Evolutionary conservation across 2,329 filamentous ascomycete genomes (phyloP).

Genomic region (Leptoxyphium fumago): DNA sequence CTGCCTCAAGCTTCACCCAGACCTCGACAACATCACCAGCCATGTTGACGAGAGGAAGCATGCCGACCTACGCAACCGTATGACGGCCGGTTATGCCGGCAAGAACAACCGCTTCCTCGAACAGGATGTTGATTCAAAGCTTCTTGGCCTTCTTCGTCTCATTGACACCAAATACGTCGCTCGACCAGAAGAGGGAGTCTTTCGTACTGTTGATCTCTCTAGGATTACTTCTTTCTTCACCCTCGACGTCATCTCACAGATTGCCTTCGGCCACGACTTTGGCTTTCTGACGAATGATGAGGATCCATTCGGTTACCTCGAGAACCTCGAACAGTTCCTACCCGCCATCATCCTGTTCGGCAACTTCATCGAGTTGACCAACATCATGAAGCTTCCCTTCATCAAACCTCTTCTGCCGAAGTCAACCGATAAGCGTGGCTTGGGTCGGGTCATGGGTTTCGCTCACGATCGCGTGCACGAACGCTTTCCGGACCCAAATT

Average conservation of each 20-base stretch:
- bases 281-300: conserved; percentile 34
- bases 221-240: conserved; percentile 25
- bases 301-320: conserved; percentile 36
- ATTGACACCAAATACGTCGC: conserved; percentile 21
- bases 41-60: conserved; percentile 24
- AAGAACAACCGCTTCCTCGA: conserved; percentile 25
- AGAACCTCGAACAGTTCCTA: conserved; percentile 28
- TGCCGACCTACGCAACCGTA: conserved; percentile 21
- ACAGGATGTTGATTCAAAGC: conserved; percentile 21
- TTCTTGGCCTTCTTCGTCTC: conserved; percentile 20
- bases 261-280: conserved; percentile 31
- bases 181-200: conserved; percentile 14
- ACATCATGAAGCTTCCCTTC: conserved; percentile 26
- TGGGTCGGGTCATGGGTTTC: conserved; percentile 26
- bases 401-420: conserved; percentile 29
- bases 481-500: conserved; percentile 20
- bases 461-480: conserved; percentile 33
- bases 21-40: conserved; percentile 26
- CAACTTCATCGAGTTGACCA: conserved; percentile 28
- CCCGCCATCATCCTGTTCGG: conserved; percentile 32
- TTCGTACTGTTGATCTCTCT: conserved; percentile 21
- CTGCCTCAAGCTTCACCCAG: conserved; percentile 24
- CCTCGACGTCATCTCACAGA: conserved; percentile 26
- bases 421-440: conserved; percentile 31
- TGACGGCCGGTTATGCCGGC: conserved; percentile 26